These are phyloP conservation scores for Claviceps citrina DNA, from an alignment of 2,329 filamentous ascomycete species.

Conservation along the genomic window DNA sequence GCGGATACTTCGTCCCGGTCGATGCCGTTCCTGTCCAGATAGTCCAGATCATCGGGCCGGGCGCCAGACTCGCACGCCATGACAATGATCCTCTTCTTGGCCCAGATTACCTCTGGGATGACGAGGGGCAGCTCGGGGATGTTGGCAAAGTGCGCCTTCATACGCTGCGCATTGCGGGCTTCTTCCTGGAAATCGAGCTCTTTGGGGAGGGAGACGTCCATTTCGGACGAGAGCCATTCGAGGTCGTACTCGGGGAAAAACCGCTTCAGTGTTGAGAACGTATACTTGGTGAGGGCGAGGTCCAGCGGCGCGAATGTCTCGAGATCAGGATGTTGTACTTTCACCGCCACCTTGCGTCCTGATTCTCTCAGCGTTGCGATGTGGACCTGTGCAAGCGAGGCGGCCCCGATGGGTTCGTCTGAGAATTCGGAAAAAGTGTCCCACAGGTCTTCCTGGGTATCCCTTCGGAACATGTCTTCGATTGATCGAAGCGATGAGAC, in stretches of 20 bases:
- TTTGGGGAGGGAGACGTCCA: conserved; percentile 78
- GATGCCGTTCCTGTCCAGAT: conserved; percentile 71
- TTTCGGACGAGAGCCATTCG: conserved; percentile 86
- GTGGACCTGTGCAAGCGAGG: conserved; percentile 89
- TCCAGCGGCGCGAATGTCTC: conserved; percentile 86
- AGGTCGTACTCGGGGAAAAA: conserved; percentile 98
- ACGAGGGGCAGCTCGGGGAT: conserved; percentile 66
- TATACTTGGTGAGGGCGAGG: conserved; percentile 70
- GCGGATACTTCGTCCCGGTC: conserved; percentile 92
- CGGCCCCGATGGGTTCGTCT: conserved; percentile 68
- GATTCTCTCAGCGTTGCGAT: conserved; percentile 68
- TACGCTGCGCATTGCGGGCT: conserved; percentile 66
- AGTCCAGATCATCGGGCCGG: conserved; percentile 77
- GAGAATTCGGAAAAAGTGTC: conserved; percentile 83
- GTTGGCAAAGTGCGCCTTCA: conserved; percentile 64
- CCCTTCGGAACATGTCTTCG: conserved; percentile 66
- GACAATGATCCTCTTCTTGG: conserved; percentile 74
- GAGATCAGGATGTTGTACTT: conserved; percentile 82
- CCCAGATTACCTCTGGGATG: conserved; percentile 81
- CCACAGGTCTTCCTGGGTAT: conserved; percentile 64
- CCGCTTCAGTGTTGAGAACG: conserved; percentile 74
- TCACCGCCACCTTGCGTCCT: conserved; percentile 81
- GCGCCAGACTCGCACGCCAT: conserved; percentile 87
- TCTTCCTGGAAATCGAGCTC: conserved; percentile 84
- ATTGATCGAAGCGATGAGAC: conserved; percentile 82